Evolutionary conservation across 2,329 filamentous ascomycete species (phyloP).

Genomic region (Calonectria pauciramosa): DNA sequence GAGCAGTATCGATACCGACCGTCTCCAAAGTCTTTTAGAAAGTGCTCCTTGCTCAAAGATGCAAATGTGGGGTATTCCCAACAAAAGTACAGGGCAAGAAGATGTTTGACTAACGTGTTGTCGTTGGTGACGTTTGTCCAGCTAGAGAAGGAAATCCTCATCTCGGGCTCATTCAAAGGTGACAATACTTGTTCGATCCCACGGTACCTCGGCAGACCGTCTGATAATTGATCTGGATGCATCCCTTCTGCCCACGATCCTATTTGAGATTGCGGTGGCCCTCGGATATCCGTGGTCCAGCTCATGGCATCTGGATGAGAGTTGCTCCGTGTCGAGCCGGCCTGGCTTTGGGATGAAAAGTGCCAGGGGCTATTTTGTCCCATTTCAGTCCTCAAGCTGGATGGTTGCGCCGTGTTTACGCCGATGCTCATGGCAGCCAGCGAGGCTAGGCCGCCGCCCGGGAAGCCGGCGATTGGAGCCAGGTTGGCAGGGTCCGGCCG

Average conservation of each 20-base stretch:
- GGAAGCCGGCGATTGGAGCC: slow-evolving; percentile 46
- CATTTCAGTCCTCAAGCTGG: slow-evolving; percentile 53
- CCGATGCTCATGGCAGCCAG: slow-evolving; percentile 50
- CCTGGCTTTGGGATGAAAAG: slow-evolving; percentile 61
- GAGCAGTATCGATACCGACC: slow-evolving; percentile 77
- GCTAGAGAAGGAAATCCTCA: slow-evolving; percentile 56
- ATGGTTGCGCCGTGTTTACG: slow-evolving; percentile 49
- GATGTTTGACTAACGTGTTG: slow-evolving; percentile 69
- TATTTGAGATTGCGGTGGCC: slow-evolving; percentile 60
- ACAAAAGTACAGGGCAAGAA: slow-evolving; percentile 78
- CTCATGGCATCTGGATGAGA: slow-evolving; percentile 62
- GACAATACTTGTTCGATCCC: slow-evolving; percentile 64
- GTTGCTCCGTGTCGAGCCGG: slow-evolving; percentile 60
- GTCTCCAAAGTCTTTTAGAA: slow-evolving; percentile 74
- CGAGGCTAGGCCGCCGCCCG: slow-evolving; percentile 42
- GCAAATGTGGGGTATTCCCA: slow-evolving; percentile 84
- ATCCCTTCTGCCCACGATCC: slow-evolving; percentile 65
- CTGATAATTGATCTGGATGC: slow-evolving; percentile 49
- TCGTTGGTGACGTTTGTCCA: slow-evolving; percentile 76
- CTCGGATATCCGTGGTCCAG: slow-evolving; percentile 58
- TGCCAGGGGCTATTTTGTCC: slow-evolving; percentile 64
- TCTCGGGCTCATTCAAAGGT: slow-evolving; percentile 59
- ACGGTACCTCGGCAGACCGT: slow-evolving; percentile 52
- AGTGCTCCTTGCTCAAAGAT: slow-evolving; percentile 79
- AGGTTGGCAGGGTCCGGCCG: slow-evolving; percentile 34